Evolutionary conservation across 768 basidiomycete genomes (phyloP).

Genomic region (Phallus indusiatus): DNA sequence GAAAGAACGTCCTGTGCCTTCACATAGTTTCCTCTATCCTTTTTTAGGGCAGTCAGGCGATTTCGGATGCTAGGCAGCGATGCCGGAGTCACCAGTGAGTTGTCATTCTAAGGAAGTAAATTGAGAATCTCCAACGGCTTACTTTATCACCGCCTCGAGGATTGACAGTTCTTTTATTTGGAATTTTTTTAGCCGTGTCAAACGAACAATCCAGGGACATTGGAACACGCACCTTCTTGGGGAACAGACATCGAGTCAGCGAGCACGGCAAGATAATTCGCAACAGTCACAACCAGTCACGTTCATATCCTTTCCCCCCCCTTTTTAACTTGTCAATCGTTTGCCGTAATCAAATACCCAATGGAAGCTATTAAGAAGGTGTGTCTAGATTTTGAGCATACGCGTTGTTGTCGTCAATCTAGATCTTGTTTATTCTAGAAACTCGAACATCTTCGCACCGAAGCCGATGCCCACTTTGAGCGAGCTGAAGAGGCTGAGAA

Average conservation of each 20-base stretch:
- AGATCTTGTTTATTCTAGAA: constrained; percentile 36
- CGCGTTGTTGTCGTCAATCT: not conserved
- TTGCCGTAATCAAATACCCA: not conserved
- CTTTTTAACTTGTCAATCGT: not conserved
- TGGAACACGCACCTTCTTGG: constrained; percentile 55
- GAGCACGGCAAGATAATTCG: constrained; percentile 19
- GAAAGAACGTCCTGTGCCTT: constrained; percentile 88
- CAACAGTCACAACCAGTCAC: constrained; percentile 19
- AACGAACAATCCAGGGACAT: constrained; percentile 14
- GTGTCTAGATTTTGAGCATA: constrained; percentile 7
- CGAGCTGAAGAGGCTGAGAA: constrained; percentile 86
- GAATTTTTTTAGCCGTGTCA: constrained; percentile 15
- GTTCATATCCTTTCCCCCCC: constrained; percentile 5
- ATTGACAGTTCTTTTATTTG: constrained; percentile 66
- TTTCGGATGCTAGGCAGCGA: constrained; percentile 67
- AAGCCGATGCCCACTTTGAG: constrained; percentile 71
- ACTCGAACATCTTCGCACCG: constrained; percentile 66
- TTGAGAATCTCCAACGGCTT: constrained; percentile 13
- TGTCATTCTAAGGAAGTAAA: constrained; percentile 1
- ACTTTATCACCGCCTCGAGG: constrained; percentile 93
- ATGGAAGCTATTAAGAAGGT: constrained; percentile 41
- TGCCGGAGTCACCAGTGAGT: not conserved
- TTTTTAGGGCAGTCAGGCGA: constrained; percentile 88
- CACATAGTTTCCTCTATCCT: constrained; percentile 87
- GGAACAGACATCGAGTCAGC: constrained; percentile 52